phyloP scores from a whole-genome alignment of 148 eudicot species.

The Beta vulgaris region DNA sequence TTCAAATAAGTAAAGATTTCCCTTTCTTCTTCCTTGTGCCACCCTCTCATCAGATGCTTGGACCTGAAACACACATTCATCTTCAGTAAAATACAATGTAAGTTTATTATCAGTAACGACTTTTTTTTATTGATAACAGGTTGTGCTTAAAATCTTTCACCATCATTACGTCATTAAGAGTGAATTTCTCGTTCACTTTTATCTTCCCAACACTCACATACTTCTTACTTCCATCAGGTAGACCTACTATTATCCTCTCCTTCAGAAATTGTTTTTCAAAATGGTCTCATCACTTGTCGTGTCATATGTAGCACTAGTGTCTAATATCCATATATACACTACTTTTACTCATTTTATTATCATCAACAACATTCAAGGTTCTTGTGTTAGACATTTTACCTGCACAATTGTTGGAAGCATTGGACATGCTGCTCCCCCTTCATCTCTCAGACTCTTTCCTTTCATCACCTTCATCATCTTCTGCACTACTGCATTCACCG shows the following conservation, averaged over 20 bases:
- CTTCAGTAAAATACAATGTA: background rate
- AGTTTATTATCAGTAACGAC: background rate
- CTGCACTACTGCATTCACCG: background rate
- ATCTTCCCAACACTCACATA: background rate
- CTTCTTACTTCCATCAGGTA: background rate
- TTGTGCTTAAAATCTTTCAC: background rate
- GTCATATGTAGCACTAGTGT: background rate
- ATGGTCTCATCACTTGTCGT: background rate
- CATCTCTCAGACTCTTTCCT: background rate
- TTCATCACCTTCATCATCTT: background rate
- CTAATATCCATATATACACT: background rate
- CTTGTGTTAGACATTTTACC: background rate
- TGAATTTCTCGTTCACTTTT: fast-evolving
- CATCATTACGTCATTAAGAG: background rate
- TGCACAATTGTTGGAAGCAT: no score
- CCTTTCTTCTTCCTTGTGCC: background rate
- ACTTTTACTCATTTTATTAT: no score
- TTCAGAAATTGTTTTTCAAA: fast-evolving
- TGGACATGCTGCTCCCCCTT: no score
- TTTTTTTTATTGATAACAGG: background rate
- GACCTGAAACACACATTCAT: background rate
- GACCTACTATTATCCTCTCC: background rate
- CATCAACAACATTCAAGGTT: background rate
- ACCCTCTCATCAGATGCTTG: background rate
- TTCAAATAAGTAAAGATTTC: background rate